phyloP scores from a whole-genome alignment of 2,329 filamentous ascomycete species.

The Cordyceps cateniannulata region DNA sequence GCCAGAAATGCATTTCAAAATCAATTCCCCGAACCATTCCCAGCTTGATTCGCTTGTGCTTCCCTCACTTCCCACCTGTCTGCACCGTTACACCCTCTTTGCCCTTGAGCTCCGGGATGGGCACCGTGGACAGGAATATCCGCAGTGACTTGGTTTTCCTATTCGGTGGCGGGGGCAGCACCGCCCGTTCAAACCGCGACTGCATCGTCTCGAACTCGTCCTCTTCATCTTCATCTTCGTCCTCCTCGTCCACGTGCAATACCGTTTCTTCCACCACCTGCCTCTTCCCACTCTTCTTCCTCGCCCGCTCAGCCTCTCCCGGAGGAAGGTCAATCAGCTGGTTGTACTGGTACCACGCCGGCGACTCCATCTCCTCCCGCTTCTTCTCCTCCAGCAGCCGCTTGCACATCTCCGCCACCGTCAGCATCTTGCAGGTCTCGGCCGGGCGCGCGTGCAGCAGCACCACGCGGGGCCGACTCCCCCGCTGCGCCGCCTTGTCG shows the following conservation, averaged over 20 bases:
- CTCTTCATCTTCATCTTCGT: conserved; percentile 12
- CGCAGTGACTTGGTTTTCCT: conserved; percentile 49
- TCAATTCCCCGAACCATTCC: not conserved
- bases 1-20: conserved; percentile 3
- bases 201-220: conserved; percentile 53
- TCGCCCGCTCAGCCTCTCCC: conserved; percentile 20
- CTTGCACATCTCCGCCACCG: conserved; percentile 54
- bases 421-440: too few relatives aligned
- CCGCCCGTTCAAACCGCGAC: conserved; percentile 48
- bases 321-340: conserved; percentile 43
- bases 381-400: conserved; percentile 42
- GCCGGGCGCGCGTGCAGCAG: conserved; percentile 42
- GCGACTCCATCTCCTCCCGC: conserved; percentile 18
- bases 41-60: not conserved
- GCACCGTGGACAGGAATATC: conserved; percentile 49
- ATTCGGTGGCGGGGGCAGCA: conserved; percentile 38
- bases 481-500: not conserved
- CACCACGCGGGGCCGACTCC: conserved; percentile 30
- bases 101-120: conserved; percentile 49
- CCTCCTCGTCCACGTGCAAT: conserved; percentile 24
- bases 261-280: conserved; percentile 37
- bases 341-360: conserved; percentile 52
- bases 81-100: conserved; percentile 42
- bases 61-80: conserved; percentile 29
- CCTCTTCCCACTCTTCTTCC: conserved; percentile 21